Evolutionary conservation across 106 monocot genomes (phyloP), one percentile per base, ranked within the genome.

Genomic region (Dendrobium chrysotoxum): DNA sequence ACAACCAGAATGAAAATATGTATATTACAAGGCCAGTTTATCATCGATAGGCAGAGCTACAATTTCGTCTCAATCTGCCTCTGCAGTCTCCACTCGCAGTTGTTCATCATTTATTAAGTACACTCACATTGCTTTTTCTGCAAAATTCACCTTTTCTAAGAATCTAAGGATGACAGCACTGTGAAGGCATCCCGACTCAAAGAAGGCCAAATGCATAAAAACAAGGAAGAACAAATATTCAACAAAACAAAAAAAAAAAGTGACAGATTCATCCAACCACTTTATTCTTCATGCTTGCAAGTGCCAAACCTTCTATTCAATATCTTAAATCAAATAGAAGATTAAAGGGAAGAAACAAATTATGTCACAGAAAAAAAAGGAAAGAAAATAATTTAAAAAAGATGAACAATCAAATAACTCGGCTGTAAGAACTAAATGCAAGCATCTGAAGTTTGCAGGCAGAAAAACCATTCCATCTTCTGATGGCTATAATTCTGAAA

Each of bases 141-240:
- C 28, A 70, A 70, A 61, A 23, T n/a, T 11, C 28, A 70, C 31
- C 70, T 70, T 70, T 70, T 70, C 70, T n/a, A 70, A 16, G 35
- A 70, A 70, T 70, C 70, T 35, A 70, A 70, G 31, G 35, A 70
- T 61, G 5, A 11, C 70, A 12, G 70, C 30, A 35, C 70, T 35
- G 70, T 70, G 31, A 70, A 70, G 70, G 70, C 70, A 70, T 70
- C 70, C 70, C 31, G 35, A 10, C 31, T 30, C 70, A 70, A 21
- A 74, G 2, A 74, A 74, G 21, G 20, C 40, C 40, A 74, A 28
- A 74, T 40, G 74, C 74, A 41, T 74, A 18, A 41, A 41, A 40
- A 74, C 74, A 74, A 74, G 35, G 35, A 35, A 35, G 35, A 35
- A 35, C 35, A 35, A 0, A 35, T 2, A 74, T 41, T 40, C 40